Evolutionary conservation across 495 filamentous ascomycete genomes (phyloP), one percentile per base, ranked within the genome.

Genomic region (Aspergillus sclerotioniger): DNA sequence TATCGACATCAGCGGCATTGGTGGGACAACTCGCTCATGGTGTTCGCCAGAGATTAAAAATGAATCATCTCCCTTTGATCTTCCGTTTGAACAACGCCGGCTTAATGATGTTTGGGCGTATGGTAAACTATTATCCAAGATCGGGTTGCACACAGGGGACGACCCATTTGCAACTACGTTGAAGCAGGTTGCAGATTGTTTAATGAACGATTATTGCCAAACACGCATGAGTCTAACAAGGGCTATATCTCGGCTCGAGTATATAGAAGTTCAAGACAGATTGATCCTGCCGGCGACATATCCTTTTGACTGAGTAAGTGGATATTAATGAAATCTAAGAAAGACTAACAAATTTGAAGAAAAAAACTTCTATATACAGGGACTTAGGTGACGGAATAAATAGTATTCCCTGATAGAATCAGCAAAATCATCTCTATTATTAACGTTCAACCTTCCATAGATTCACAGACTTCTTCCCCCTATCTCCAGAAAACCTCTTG

Each of bases 1-100:
- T 21, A 72, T 71, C 56, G 70, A 72, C 49, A 67, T 72, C 16
- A 68, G 71, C 45, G 68, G 71, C 6, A 58, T 65, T 58, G 67
- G 70, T 16, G 67, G 69, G 41, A 51, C 67, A 47, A 67, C 70
- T 37, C 57, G 53, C 31, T 39, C 57, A 41, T 72, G 68, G 68
- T 60, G 46, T 57, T 28, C 63, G 12, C 63, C 61, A 47, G 63
- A 69, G 51, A 62, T 64, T 37, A 48, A 17, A 50, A 33, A 61
- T 55, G 59, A 64, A 17, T 44, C 53, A 37, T 61, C 55, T 49
- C 60, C 39, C 16, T 57, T 61, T 53, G 57, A 61, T 56, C 60
- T 61, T 45, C 53, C 56, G 39, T 63, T 67, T 37, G 15, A 63
- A 25, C 17, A 49, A 31, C 62, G 57, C 41, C 61, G 15, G 56